A percentile compares a stretch with the other conserved stretches of the same genome.
These are phyloP conservation scores for Gaertneriomyces semiglobifer DNA, from an alignment of 192 early-diverging fungal genomes.

Conservation along the genomic window DNA sequence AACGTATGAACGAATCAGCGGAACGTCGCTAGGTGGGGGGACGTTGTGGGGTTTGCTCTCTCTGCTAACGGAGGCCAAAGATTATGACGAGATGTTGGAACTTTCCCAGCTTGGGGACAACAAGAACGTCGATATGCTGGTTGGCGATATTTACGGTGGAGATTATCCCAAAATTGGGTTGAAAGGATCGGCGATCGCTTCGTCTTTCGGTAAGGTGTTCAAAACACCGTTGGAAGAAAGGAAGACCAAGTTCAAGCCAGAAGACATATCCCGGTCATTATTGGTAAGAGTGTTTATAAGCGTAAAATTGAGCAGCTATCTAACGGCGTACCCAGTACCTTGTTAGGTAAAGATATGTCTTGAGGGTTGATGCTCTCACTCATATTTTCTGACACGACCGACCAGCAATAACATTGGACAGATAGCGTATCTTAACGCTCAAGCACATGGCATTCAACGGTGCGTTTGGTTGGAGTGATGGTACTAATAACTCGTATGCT, in stretches of 20 bases:
- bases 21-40: constrained; percentile 81
- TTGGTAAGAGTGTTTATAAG: constrained; percentile 34
- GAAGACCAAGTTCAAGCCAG: constrained; percentile 59
- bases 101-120: constrained; percentile 89
- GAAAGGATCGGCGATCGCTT: constrained; percentile 89
- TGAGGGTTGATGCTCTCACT: neutral
- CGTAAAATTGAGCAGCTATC: neutral
- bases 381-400: neutral
- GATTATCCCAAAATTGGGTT: constrained; percentile 92
- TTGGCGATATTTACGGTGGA: constrained; percentile 85
- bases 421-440: constrained; percentile 95
- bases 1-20: constrained; percentile 84
- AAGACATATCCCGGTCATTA: constrained; percentile 85
- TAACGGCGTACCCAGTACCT: constrained; percentile 56
- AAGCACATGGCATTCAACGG: constrained; percentile 76
- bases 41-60: constrained; percentile 93
- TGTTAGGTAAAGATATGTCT: constrained; percentile 59
- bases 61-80: constrained; percentile 80
- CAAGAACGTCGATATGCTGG: constrained; percentile 70
- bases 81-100: constrained; percentile 80
- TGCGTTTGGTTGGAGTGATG: constrained; percentile 1
- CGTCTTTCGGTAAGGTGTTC: constrained; percentile 94
- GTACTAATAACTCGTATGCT: neutral
- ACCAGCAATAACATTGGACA: constrained; percentile 96
- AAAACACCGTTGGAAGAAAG: constrained; percentile 70